These are phyloP conservation scores for Esteya vermicola DNA, from an alignment of 2,329 filamentous ascomycete species.

Conservation along the genomic window DNA sequence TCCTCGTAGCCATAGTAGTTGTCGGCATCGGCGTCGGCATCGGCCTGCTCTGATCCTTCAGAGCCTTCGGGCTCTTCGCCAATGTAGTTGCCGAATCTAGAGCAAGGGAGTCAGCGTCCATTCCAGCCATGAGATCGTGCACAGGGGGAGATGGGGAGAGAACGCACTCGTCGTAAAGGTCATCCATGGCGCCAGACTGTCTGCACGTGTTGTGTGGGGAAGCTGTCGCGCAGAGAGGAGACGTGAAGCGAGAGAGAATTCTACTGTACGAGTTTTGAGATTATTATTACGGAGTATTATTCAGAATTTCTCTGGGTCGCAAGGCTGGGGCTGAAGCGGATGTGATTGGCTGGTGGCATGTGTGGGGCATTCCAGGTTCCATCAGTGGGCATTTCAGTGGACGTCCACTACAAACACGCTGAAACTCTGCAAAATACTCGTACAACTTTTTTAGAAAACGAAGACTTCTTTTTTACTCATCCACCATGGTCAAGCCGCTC, in stretches of 20 bases:
- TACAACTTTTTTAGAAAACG: too few relatives aligned
- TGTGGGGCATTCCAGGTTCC: too few relatives aligned
- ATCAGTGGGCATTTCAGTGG: too few relatives aligned
- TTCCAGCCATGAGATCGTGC: background rate
- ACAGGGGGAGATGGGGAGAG: background rate
- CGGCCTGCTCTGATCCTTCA: slow-evolving; percentile 69
- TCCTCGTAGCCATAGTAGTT: slow-evolving; percentile 79
- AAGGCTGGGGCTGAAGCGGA: too few relatives aligned
- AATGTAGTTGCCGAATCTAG: slow-evolving; percentile 94
- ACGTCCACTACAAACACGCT: too few relatives aligned
- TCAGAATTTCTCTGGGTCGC: slow-evolving; percentile 1
- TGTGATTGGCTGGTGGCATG: background rate
- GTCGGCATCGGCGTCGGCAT: slow-evolving; percentile 50
- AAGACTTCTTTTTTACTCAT: background rate
- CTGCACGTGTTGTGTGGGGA: background rate
- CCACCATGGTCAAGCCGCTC: slow-evolving; percentile 73
- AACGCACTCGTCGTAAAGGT: slow-evolving; percentile 84
- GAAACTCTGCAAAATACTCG: too few relatives aligned
- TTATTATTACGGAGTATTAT: background rate
- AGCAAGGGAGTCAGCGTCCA: slow-evolving; percentile 10
- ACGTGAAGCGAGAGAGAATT: too few relatives aligned
- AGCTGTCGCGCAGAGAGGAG: background rate
- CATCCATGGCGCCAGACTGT: slow-evolving; percentile 47
- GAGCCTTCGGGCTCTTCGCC: slow-evolving; percentile 77
- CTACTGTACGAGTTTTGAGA: background rate